phyloP scores from a whole-genome alignment of 2,329 filamentous ascomycete genomes.

The Nigrograna mackinnonii region DNA sequence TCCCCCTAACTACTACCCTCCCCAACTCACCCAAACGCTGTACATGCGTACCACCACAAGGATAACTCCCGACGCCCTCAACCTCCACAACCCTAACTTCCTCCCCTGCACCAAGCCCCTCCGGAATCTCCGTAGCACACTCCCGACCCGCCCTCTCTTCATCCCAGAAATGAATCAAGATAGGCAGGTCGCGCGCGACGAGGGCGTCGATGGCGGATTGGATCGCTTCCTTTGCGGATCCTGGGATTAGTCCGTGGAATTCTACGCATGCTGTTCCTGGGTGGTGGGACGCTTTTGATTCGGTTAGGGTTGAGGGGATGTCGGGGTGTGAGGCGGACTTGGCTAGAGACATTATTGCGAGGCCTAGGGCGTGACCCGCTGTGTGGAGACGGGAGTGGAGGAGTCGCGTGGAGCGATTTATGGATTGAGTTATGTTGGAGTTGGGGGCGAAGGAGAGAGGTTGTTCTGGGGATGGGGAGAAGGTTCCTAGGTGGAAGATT shows the following conservation, averaged over 20 bases:
- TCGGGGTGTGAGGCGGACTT: slow-evolving; percentile 34
- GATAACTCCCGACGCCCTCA: slow-evolving; percentile 69
- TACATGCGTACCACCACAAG: slow-evolving; percentile 77
- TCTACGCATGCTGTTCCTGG: slow-evolving; percentile 70
- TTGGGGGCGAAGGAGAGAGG: slow-evolving; percentile 43
- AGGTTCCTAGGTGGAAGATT: slow-evolving; percentile 69
- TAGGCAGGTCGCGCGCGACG: slow-evolving; percentile 44
- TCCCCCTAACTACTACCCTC: slow-evolving; percentile 67
- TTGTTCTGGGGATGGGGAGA: slow-evolving; percentile 34
- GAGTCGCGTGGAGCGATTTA: slow-evolving; percentile 63
- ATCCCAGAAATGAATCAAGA: slow-evolving; percentile 68
- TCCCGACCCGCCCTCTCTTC: slow-evolving; percentile 59
- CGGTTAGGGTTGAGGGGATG: slow-evolving; percentile 53
- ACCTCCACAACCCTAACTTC: slow-evolving; percentile 68
- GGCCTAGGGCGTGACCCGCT: slow-evolving; percentile 72
- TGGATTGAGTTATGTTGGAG: slow-evolving; percentile 56
- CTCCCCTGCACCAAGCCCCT: slow-evolving; percentile 29
- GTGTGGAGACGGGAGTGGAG: slow-evolving; percentile 73
- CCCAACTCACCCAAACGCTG: slow-evolving; percentile 62
- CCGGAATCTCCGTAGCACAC: slow-evolving; percentile 55
- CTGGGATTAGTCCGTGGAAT: slow-evolving; percentile 68
- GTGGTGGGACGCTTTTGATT: slow-evolving; percentile 73
- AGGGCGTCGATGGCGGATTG: slow-evolving; percentile 65
- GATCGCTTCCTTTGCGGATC: slow-evolving; percentile 52
- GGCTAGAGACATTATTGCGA: slow-evolving; percentile 66